Percentiles rank a stretch among this genome's conserved stretches.
Conservation (phyloP, 257 asterid species). For the Coffea eugenioides region DNA sequence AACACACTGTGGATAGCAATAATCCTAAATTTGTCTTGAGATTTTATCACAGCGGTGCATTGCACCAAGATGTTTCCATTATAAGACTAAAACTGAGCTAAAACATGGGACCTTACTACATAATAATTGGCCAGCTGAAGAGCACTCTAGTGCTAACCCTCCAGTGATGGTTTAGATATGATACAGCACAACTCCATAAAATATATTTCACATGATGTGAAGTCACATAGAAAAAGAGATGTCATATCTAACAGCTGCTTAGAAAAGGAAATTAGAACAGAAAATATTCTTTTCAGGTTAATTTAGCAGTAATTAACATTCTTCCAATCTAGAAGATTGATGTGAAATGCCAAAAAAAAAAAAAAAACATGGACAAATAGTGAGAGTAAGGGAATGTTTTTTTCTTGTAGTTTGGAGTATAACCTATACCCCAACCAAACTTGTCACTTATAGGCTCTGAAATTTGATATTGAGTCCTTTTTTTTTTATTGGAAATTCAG, state of each 20-base stretch:
- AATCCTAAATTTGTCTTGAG: background rate
- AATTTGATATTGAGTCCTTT: background rate
- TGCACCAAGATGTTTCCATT: background rate
- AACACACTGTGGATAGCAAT: background rate
- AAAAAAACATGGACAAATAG: background rate
- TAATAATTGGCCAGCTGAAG: constrained; percentile 10
- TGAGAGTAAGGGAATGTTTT: background rate
- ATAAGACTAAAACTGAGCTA: background rate
- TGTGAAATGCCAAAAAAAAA: background rate
- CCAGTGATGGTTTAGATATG: background rate
- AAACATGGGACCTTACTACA: constrained; percentile 1
- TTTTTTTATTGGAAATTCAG: background rate
- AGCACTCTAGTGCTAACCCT: background rate
- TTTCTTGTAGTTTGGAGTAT: too few relatives aligned
- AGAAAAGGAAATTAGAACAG: constrained; percentile 3
- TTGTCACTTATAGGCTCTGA: background rate
- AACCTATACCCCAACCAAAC: background rate
- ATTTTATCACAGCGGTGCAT: background rate
- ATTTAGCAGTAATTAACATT: background rate
- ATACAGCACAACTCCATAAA: background rate
- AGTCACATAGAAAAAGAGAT: background rate
- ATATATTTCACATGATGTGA: background rate
- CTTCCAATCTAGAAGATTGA: background rate
- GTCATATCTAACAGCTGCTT: background rate
- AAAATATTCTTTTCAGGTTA: background rate